A percentile compares a stretch with the other conserved stretches of the same genome.
phyloP scores from a whole-genome alignment of 1,284 basidiomycete species.

The Peniophora sp. region DNA sequence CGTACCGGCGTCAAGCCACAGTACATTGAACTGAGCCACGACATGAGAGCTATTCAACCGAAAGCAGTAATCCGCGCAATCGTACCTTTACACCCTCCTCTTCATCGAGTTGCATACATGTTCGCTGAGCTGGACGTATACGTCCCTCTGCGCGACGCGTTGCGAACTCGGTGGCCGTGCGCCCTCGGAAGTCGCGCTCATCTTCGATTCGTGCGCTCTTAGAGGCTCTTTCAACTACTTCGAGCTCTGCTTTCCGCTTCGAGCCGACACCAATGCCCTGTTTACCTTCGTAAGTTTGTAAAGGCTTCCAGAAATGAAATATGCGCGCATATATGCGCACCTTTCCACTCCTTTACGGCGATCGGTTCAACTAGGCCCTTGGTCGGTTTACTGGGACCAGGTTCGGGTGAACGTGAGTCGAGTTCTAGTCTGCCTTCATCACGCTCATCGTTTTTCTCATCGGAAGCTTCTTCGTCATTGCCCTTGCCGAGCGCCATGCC shows the following conservation, averaged over 20 bases:
- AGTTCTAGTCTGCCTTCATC: neutral
- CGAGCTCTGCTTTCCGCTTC: conserved; percentile 46
- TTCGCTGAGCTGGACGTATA: conserved; percentile 60
- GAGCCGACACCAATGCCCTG: conserved; percentile 60
- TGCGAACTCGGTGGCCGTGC: conserved; percentile 62
- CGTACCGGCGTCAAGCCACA: conserved; percentile 65
- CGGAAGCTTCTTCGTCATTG: conserved; percentile 12
- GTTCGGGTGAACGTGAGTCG: neutral
- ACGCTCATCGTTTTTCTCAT: conserved; percentile 5
- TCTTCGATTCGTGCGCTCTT: conserved; percentile 40
- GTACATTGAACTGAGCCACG: conserved; percentile 58
- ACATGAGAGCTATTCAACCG: conserved; percentile 1
- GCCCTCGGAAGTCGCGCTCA: conserved; percentile 52
- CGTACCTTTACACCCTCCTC: conserved; percentile 41
- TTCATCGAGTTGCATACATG: conserved; percentile 67
- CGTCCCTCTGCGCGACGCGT: conserved; percentile 63
- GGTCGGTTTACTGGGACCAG: neutral
- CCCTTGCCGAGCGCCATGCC: conserved; percentile 63
- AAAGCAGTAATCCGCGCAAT: conserved; percentile 28
- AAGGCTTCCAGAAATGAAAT: conserved; percentile 1
- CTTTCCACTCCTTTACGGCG: conserved; percentile 69
- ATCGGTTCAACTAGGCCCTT: conserved; percentile 55
- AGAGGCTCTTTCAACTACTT: conserved; percentile 66
- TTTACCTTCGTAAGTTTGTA: conserved; percentile 41
- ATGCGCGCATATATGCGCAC: conserved; percentile 28